Conservation (phyloP, 1,284 basidiomycete species). For the Papiliotrema laurentii region DNA sequence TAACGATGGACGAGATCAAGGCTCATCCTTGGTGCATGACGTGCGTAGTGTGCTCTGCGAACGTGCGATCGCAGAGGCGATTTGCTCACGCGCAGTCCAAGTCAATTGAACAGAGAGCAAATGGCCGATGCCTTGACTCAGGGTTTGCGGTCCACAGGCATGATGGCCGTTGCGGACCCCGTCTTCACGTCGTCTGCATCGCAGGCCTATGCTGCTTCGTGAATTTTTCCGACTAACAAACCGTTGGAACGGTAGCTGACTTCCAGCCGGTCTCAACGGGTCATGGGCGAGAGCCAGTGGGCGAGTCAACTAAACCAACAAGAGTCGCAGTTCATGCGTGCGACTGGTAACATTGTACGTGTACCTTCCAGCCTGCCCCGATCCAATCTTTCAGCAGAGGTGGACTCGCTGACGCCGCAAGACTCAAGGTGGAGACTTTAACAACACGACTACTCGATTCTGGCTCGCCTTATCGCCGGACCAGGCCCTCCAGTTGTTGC, state of each 20-base stretch:
- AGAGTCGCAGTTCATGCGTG: conserved; percentile 46
- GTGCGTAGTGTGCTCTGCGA: conserved; percentile 47
- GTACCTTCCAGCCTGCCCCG: not conserved
- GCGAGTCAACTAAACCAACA: conserved; percentile 36
- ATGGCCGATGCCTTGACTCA: conserved; percentile 68
- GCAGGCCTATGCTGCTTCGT: conserved; percentile 35
- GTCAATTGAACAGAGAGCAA: conserved; percentile 62
- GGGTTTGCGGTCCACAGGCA: conserved; percentile 59
- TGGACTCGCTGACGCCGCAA: conserved; percentile 9
- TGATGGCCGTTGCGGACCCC: conserved; percentile 63
- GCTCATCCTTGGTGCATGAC: conserved; percentile 74
- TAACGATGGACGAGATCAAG: conserved; percentile 66
- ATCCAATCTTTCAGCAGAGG: too few species aligned
- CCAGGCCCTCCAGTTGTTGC: conserved; percentile 28
- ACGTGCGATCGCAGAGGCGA: not conserved
- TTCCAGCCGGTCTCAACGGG: conserved; percentile 31
- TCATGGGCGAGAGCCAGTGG: conserved; percentile 33
- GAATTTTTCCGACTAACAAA: conserved; percentile 5
- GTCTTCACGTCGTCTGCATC: conserved; percentile 41
- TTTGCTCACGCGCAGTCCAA: conserved; percentile 54
- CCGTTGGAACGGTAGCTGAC: not conserved
- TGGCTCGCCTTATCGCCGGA: conserved; percentile 32
- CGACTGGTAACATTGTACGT: conserved; percentile 44
- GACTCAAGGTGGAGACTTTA: conserved; percentile 42
- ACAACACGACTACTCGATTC: conserved; percentile 41